A percentile compares a stretch with the other conserved stretches of the same genome.
Evolutionary conservation across 768 basidiomycete genomes (phyloP).

Genomic region (Sarcomyxa edulis): DNA sequence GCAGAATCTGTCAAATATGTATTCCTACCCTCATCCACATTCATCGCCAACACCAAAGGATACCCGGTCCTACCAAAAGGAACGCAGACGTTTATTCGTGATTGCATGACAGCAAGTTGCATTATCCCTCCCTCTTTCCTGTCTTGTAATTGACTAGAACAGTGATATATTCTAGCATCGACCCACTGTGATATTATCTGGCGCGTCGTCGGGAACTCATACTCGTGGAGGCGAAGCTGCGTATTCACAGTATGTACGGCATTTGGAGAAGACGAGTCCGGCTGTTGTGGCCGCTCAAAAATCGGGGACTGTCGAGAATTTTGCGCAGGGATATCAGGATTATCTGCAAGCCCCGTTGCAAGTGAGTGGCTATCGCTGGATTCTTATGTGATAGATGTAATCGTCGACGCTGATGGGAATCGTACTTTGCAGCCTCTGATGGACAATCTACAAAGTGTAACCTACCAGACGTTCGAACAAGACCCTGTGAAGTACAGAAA

Average conservation of each 20-base stretch:
- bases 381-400: slow-evolving; percentile 5
- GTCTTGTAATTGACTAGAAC: slow-evolving; percentile 9
- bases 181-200: slow-evolving; percentile 80
- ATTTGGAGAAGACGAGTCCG: slow-evolving; percentile 76
- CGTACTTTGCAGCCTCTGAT: slow-evolving; percentile 68
- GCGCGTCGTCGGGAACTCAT: slow-evolving; percentile 61
- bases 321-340: slow-evolving; percentile 91
- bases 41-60: slow-evolving; percentile 93
- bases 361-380: slow-evolving; percentile 41
- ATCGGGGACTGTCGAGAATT: slow-evolving; percentile 79
- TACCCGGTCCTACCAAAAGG: slow-evolving; percentile 95
- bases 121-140: slow-evolving; percentile 4
- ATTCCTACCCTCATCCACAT: slow-evolving; percentile 84
- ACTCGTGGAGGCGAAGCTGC: slow-evolving; percentile 76
- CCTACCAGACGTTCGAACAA: slow-evolving; percentile 96
- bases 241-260: slow-evolving; percentile 85
- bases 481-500: slow-evolving; percentile 95
- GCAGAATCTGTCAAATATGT: slow-evolving; percentile 91
- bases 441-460: slow-evolving; percentile 94
- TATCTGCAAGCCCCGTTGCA: slow-evolving; percentile 93
- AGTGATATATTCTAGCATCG: slow-evolving; percentile 53
- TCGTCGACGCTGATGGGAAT: background rate
- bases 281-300: slow-evolving; percentile 57
- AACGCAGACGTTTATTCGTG: slow-evolving; percentile 85
- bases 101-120: slow-evolving; percentile 74